Evolutionary conservation across 164 flowering plant genomes (phyloP).

Genomic region (Amborella trichopoda): DNA sequence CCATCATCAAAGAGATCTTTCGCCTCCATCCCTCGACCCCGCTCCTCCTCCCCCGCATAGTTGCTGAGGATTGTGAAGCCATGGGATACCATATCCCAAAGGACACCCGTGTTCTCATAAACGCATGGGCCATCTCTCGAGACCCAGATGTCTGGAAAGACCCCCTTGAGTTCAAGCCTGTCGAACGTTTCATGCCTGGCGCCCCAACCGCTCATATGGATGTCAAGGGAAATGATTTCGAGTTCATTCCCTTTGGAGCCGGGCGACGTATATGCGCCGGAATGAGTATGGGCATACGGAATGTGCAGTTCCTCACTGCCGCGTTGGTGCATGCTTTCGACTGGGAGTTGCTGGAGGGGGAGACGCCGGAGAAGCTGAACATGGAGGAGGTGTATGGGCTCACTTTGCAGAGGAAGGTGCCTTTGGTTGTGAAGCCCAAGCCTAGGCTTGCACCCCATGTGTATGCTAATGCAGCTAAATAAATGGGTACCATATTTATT

Average conservation of each 20-base stretch:
- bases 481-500: too few species aligned
- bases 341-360: slow-evolving; percentile 40
- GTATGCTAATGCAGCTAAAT: too few species aligned
- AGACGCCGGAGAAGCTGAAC: slow-evolving; percentile 35
- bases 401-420: slow-evolving; percentile 55
- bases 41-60: slow-evolving; percentile 62
- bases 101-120: slow-evolving; percentile 47
- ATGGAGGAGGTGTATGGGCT: slow-evolving; percentile 86
- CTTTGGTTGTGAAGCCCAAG: slow-evolving; percentile 36
- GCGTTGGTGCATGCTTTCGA: slow-evolving; percentile 58
- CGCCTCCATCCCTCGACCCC: slow-evolving; percentile 90
- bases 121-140: slow-evolving; percentile 77
- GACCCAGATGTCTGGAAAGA: slow-evolving; percentile 63
- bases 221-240: slow-evolving; percentile 60
- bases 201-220: slow-evolving; percentile 45
- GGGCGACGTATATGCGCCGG: slow-evolving; percentile 89
- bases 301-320: slow-evolving; percentile 61
- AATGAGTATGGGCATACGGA: slow-evolving; percentile 53
- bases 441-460: slow-evolving; percentile 39
- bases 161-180: slow-evolving; percentile 60
- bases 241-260: slow-evolving; percentile 76
- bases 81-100: slow-evolving; percentile 70
- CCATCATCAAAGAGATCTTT: slow-evolving; percentile 63
- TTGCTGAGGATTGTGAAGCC: slow-evolving; percentile 48
- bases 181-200: slow-evolving; percentile 47